Conservation (phyloP, 345 rosid genomes). For the Hirschfeldia incana region DNA sequence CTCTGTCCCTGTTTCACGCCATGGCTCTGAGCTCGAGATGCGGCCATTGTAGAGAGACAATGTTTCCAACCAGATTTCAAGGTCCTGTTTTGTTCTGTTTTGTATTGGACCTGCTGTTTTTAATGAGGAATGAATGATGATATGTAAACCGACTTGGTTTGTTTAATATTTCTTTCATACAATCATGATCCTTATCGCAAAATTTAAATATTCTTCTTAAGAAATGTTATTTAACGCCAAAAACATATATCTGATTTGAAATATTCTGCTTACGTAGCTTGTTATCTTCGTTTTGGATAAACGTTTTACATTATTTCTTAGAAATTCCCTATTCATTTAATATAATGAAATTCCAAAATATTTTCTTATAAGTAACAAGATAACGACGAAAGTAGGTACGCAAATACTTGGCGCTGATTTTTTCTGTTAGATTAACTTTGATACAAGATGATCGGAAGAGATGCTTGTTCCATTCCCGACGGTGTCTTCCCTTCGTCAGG, state of each 20-base stretch:
- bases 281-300: background rate
- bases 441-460: conserved; percentile 21
- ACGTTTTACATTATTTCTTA: background rate
- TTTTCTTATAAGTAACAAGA: conserved; percentile 23
- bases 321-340: background rate
- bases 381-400: conserved; percentile 17
- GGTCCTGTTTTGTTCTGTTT: conserved; percentile 24
- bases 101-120: background rate
- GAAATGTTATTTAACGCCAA: no score
- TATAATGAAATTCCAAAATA: background rate
- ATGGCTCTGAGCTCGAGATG: conserved; percentile 39
- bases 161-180: background rate
- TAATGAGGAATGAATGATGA: conserved; percentile 5
- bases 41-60: conserved; percentile 33
- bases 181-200: background rate
- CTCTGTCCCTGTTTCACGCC: conserved; percentile 34
- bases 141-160: conserved; percentile 21
- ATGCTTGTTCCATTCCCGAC: background rate
- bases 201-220: background rate
- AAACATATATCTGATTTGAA: background rate
- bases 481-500: background rate
- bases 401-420: background rate
- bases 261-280: background rate
- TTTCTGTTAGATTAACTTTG: background rate
- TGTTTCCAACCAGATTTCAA: conserved; percentile 5